These are phyloP conservation scores for Calendula officinalis DNA, from an alignment of 129 eudicot species.

Conservation along the genomic window DNA sequence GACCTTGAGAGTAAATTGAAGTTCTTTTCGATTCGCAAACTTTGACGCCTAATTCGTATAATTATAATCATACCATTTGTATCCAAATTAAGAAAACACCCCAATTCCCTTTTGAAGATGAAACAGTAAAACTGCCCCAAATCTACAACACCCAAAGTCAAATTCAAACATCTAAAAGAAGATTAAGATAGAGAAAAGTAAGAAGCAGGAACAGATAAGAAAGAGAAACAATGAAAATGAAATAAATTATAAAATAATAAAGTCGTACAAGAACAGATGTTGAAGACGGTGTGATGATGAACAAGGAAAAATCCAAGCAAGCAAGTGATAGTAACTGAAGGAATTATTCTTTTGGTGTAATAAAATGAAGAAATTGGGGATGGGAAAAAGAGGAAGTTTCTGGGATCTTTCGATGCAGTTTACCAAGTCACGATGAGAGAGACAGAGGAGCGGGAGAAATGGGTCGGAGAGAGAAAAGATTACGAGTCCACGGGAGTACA, in stretches of 20 bases:
- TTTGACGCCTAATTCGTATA: background rate
- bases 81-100: constrained; percentile 13
- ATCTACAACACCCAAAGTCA: constrained; percentile 15
- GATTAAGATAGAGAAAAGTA: constrained; percentile 9
- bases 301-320: constrained; percentile 23
- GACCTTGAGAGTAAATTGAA: no score
- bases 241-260: constrained; percentile 9
- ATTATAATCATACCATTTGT: background rate
- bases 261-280: constrained; percentile 25
- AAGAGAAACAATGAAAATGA: background rate
- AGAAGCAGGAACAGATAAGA: constrained; percentile 6
- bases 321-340: constrained; percentile 8
- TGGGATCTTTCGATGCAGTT: constrained; percentile 24
- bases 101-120: constrained; percentile 5
- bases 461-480: constrained; percentile 29
- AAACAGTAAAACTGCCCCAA: constrained; percentile 4
- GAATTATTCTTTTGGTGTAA: background rate
- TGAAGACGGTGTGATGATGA: constrained; percentile 17
- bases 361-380: background rate
- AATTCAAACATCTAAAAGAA: constrained; percentile 2
- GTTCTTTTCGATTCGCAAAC: background rate
- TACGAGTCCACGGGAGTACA: constrained; percentile 23
- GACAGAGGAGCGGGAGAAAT: constrained; percentile 22
- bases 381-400: constrained; percentile 24
- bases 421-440: constrained; percentile 32